These are phyloP conservation scores for Brassica nigra DNA, from an alignment of 345 rosid species.

Conservation along the genomic window DNA sequence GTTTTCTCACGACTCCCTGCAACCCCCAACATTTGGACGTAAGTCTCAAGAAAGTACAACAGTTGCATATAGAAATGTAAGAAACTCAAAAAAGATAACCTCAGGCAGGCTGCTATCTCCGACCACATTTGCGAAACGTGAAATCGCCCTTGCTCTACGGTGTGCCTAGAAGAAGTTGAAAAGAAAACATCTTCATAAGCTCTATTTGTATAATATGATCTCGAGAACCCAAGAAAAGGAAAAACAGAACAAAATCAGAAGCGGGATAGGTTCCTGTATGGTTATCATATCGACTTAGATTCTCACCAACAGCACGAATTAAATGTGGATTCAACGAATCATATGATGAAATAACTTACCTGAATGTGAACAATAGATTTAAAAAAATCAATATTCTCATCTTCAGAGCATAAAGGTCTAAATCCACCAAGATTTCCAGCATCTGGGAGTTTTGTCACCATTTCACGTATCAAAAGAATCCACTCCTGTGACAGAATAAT, in stretches of 20 bases:
- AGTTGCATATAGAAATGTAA: slow-evolving; percentile 16
- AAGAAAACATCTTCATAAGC: slow-evolving; percentile 15
- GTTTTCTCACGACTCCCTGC: slow-evolving; percentile 72
- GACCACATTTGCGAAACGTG: slow-evolving; percentile 60
- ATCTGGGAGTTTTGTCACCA: slow-evolving; percentile 79
- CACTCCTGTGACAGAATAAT: slow-evolving; percentile 62
- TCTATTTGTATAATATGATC: slow-evolving; percentile 10
- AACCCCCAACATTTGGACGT: slow-evolving; percentile 31
- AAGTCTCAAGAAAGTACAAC: slow-evolving; percentile 11
- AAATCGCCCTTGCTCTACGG: slow-evolving; percentile 73
- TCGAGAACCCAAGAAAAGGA: slow-evolving; percentile 5
- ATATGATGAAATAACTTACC: slow-evolving; percentile 44
- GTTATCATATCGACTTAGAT: not conserved
- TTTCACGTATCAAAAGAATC: slow-evolving; percentile 77
- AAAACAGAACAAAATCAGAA: slow-evolving; percentile 13
- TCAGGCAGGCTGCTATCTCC: slow-evolving; percentile 51
- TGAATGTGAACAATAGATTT: slow-evolving; percentile 72
- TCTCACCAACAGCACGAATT: slow-evolving; percentile 2
- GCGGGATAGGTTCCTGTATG: slow-evolving; percentile 13
- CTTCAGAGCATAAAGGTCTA: slow-evolving; percentile 71
- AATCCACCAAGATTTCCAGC: slow-evolving; percentile 58
- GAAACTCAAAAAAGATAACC: slow-evolving; percentile 46
- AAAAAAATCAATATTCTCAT: slow-evolving; percentile 87
- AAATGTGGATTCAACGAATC: slow-evolving; percentile 2
- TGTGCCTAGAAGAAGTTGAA: slow-evolving; percentile 58